Evolutionary conservation across 2,329 filamentous ascomycete genomes (phyloP), one percentile per base, ranked within the genome.

Genomic region (Penicillium sp.): DNA sequence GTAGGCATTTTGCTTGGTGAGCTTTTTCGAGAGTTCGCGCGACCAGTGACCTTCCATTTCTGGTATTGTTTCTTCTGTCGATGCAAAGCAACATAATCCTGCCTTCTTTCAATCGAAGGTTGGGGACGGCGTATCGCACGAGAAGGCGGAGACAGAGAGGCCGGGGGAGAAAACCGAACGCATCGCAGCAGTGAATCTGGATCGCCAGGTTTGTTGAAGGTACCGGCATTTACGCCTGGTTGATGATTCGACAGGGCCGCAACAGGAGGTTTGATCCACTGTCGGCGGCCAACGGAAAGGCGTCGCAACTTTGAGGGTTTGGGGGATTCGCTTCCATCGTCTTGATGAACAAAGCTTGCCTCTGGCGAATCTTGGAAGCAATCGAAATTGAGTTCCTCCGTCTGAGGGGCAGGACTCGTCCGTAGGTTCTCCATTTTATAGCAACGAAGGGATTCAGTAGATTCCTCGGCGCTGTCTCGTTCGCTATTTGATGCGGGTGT

Each of bases 401-500:
- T 25, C 19, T 59, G 48, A 25, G 58, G 52, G 21, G 50, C 53
- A 25, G 57, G 54, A 9, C 42, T 56, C 13, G 45, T 57, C 7
- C 33, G 58, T 33, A 59, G 19, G 17, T 54, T 54, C 21, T 59
- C 54, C 10, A 51, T 45, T 45, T 53, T 36, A 8, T 60, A 38
- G 42, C 17, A 27, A 7, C 25, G 42, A 27, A 33, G 50, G 25
- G 29, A 27, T 5, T 43, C 39, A 3, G 36, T 31, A 3, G 15
- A 23, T 27, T 56, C 55, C n/a, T 53, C 42, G 1, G 23, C 55
- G 38, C 59, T 60, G 1, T 44, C 49, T 35, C 47, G 39, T 21
- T 47, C 57, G 42, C 58, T 61, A 44, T 53, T 47, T 33, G 65
- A 62, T 10, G 57, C 57, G 2, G 64, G 63, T 10, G 65, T 64